These are phyloP conservation scores for Saccharomycopsis malanga DNA, from an alignment of 805 yeast genomes.

Conservation along the genomic window DNA sequence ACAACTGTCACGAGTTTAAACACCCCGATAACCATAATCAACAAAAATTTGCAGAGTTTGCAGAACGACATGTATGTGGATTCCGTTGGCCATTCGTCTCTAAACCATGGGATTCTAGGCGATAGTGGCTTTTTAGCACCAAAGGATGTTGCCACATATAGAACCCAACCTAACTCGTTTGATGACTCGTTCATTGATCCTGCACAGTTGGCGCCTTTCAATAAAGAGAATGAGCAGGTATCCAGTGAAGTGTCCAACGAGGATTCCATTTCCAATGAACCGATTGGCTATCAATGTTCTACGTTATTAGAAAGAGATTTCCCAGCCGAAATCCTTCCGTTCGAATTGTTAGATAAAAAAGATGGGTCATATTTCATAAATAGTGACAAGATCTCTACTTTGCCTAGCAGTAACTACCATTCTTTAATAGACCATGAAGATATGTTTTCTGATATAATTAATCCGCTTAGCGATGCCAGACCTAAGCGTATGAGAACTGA, in stretches of 20 bases:
- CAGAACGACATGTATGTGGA: neutral
- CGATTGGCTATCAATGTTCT: neutral
- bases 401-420: conserved; percentile 12
- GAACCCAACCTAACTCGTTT: conserved; percentile 22
- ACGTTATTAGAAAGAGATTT: conserved; percentile 22
- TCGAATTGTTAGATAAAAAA: conserved; percentile 19
- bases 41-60: conserved; percentile 6
- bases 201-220: neutral
- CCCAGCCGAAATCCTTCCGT: conserved; percentile 22
- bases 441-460: conserved; percentile 9
- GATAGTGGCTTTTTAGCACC: neutral
- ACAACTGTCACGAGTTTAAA: neutral
- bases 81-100: too few relatives aligned
- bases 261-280: neutral
- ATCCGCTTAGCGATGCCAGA: conserved; percentile 10
- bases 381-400: conserved; percentile 2
- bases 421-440: conserved; percentile 4
- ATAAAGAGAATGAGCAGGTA: neutral
- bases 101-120: neutral
- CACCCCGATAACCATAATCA: conserved; percentile 15
- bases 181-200: conserved; percentile 14
- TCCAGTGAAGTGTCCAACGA: neutral
- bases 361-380: conserved; percentile 19
- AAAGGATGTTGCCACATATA: conserved; percentile 3
- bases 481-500: conserved; percentile 15